Evolutionary conservation across 1,139 yeast genomes (phyloP).

Genomic region (Nadsonia commutata): DNA sequence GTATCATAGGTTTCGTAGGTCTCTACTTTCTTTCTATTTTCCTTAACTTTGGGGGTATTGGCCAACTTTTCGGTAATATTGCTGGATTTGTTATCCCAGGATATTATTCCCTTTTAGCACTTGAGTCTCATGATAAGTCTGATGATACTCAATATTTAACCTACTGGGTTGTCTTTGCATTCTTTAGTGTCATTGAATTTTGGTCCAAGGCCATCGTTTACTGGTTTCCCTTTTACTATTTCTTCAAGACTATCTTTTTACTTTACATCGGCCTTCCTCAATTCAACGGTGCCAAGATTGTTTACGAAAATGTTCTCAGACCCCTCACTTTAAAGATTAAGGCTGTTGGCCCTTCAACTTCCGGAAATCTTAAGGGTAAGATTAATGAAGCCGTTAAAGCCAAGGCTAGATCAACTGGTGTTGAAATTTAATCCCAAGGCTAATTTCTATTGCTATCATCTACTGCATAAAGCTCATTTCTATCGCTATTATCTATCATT

Average conservation of each 20-base stretch:
- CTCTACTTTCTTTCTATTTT: slow-evolving; percentile 65
- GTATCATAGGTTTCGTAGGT: slow-evolving; percentile 49
- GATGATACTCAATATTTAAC: slow-evolving; percentile 84
- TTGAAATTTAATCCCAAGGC: slow-evolving; percentile 12
- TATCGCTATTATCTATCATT: too few relatives aligned
- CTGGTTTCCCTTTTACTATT: slow-evolving; percentile 94
- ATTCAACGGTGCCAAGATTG: slow-evolving; percentile 67
- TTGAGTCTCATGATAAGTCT: slow-evolving; percentile 48
- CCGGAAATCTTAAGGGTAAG: slow-evolving; percentile 21
- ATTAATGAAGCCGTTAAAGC: slow-evolving; percentile 17
- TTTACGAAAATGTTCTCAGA: slow-evolving; percentile 49
- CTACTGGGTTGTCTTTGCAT: slow-evolving; percentile 95
- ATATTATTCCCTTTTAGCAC: slow-evolving; percentile 72
- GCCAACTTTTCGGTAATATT: slow-evolving; percentile 81
- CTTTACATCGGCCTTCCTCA: slow-evolving; percentile 80
- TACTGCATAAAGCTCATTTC: too few relatives aligned
- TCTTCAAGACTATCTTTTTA: slow-evolving; percentile 79
- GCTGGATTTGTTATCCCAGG: slow-evolving; percentile 89
- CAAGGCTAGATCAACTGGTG: slow-evolving; percentile 18
- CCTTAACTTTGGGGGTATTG: slow-evolving; percentile 84
- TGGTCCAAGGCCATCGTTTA: slow-evolving; percentile 87
- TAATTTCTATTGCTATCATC: not conserved
- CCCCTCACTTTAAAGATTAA: slow-evolving; percentile 56
- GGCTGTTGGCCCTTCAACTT: slow-evolving; percentile 18
- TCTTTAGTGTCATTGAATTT: slow-evolving; percentile 79